Percentiles rank a stretch among this genome's conserved stretches.
Conservation (phyloP, 2,329 filamentous ascomycete species). For the Paracamarosporium sp. region DNA sequence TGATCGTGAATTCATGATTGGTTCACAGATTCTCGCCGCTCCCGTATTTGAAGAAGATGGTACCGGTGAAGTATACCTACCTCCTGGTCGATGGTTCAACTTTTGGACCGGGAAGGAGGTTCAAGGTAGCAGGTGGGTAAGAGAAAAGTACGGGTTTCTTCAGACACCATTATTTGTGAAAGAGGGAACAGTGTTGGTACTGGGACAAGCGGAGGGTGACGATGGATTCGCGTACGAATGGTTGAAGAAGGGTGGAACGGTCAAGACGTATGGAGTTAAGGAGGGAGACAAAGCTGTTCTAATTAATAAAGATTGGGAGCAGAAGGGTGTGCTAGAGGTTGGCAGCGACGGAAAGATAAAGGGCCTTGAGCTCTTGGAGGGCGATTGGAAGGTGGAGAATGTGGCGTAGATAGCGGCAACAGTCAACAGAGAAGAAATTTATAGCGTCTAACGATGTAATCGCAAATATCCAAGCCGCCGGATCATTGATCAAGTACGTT, state of each 20-base stretch:
- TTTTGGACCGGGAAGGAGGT: slow-evolving; percentile 54
- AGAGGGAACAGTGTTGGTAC: slow-evolving; percentile 48
- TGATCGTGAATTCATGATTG: slow-evolving; percentile 78
- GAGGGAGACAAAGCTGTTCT: slow-evolving; percentile 42
- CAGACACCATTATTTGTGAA: slow-evolving; percentile 51
- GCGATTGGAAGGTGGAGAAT: slow-evolving; percentile 44
- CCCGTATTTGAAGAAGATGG: slow-evolving; percentile 70
- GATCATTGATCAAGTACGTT: too few relatives aligned
- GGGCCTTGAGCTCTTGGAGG: slow-evolving; percentile 35
- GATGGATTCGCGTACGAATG: slow-evolving; percentile 51
- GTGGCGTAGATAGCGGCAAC: background rate
- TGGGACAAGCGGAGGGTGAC: slow-evolving; percentile 48
- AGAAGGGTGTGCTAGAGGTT: slow-evolving; percentile 39
- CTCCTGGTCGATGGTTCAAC: slow-evolving; percentile 58
- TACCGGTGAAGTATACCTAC: slow-evolving; percentile 71
- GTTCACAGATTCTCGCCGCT: slow-evolving; percentile 67
- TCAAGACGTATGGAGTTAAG: slow-evolving; percentile 47
- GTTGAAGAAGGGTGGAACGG: slow-evolving; percentile 45
- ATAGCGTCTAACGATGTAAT: too few relatives aligned
- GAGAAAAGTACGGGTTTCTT: slow-evolving; percentile 49
- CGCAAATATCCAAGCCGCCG: too few relatives aligned
- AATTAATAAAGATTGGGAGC: slow-evolving; percentile 41
- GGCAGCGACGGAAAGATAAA: slow-evolving; percentile 34
- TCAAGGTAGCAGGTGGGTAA: slow-evolving; percentile 53
- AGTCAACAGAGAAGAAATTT: too few relatives aligned